Conservation (phyloP, 441 rosid species). For the Gossypium schwendimanii region DNA sequence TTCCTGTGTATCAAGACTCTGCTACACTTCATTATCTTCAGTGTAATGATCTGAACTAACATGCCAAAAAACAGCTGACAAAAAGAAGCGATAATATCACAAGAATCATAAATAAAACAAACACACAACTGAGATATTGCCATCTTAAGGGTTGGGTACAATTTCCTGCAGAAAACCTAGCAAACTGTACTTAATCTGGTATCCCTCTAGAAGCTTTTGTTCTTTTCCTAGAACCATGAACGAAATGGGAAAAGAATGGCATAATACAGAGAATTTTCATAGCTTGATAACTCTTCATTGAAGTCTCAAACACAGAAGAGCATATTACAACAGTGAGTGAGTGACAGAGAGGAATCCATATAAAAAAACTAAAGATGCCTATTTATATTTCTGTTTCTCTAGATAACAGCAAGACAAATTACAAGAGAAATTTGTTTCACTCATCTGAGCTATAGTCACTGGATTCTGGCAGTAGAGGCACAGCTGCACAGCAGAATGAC, state of each 20-base stretch:
- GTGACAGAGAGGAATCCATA: neutral
- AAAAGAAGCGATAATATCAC: too few relatives aligned
- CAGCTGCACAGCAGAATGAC: constrained; percentile 78
- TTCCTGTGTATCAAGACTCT: too few relatives aligned
- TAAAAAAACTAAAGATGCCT: neutral
- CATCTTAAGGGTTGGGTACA: too few relatives aligned
- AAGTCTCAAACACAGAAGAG: neutral
- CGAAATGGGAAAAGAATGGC: neutral
- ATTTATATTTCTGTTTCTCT: neutral
- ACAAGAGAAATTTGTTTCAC: constrained; percentile 23
- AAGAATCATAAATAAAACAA: too few relatives aligned
- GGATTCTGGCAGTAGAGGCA: constrained; percentile 64
- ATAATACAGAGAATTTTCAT: neutral
- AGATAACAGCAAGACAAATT: neutral
- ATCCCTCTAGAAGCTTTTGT: neutral
- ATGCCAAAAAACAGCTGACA: too few relatives aligned
- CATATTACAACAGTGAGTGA: constrained; percentile 1
- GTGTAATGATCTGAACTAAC: neutral
- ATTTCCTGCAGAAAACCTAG: neutral
- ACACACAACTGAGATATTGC: too few relatives aligned
- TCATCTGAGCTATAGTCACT: constrained; percentile 93
- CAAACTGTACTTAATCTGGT: neutral
- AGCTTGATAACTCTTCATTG: neutral
- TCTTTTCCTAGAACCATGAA: neutral
- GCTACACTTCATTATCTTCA: neutral